Evolutionary conservation across 257 asterid genomes (phyloP).

Genomic region (Verbena officinalis): DNA sequence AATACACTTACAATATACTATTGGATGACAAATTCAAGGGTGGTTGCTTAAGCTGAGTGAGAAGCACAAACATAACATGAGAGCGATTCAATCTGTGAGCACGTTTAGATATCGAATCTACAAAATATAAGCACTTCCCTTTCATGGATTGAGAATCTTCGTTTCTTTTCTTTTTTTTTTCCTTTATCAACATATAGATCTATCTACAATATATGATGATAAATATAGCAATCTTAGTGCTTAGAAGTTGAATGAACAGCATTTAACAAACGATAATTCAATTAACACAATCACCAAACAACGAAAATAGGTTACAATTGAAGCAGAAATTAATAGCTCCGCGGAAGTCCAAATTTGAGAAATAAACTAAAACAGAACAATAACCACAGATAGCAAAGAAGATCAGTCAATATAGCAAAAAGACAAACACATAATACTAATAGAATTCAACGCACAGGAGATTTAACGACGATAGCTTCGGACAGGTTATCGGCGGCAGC

Average conservation of each 20-base stretch:
- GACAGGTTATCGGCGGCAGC: conserved; percentile 44
- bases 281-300: too few species aligned
- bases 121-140: not conserved
- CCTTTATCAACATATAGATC: not conserved
- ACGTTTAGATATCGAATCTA: not conserved
- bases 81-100: not conserved
- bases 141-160: not conserved
- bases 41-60: not conserved
- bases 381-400: not conserved
- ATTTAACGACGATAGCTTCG: conserved; percentile 62
- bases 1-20: not conserved
- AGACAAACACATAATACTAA: conserved; percentile 8
- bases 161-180: too few species aligned
- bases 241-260: not conserved
- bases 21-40: not conserved
- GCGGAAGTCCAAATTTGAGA: too few species aligned
- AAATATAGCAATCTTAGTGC: not conserved
- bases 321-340: too few species aligned
- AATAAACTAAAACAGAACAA: not conserved
- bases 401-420: conserved; percentile 28
- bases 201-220: not conserved
- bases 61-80: not conserved
- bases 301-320: too few species aligned
- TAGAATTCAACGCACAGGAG: conserved; percentile 48
- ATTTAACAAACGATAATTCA: too few species aligned